Evolutionary conservation across 371 early-diverging fungal species (phyloP).

Genomic region (Mucor racemosus): DNA sequence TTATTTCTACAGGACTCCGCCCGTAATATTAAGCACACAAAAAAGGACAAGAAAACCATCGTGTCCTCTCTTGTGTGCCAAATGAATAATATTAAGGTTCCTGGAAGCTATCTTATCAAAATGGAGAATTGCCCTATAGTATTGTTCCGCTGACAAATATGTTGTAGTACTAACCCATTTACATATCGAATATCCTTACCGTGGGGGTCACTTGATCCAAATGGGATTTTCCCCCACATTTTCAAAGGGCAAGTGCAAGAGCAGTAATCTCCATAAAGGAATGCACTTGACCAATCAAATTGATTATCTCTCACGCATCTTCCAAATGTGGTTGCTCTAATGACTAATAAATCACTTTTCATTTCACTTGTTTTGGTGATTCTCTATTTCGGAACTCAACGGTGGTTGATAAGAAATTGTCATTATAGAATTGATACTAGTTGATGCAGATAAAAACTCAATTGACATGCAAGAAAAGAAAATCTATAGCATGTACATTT

Average conservation of each 20-base stretch:
- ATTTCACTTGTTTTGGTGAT: constrained; percentile 12
- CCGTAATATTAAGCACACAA: background rate
- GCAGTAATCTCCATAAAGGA: background rate
- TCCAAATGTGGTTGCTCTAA: constrained; percentile 3
- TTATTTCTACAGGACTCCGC: constrained; percentile 12
- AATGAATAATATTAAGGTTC: background rate
- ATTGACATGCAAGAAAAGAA: too few species aligned
- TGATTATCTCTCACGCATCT: constrained; percentile 21
- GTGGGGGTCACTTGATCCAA: constrained; percentile 12
- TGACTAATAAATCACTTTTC: constrained; percentile 9
- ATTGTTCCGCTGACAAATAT: constrained; percentile 32
- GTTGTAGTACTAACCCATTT: constrained; percentile 23
- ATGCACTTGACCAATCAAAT: constrained; percentile 14
- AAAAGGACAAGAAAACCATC: constrained; percentile 24
- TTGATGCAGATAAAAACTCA: too few species aligned
- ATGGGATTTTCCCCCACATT: constrained; percentile 9
- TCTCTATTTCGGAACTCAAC: background rate
- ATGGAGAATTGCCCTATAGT: constrained; percentile 15
- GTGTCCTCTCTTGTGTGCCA: background rate
- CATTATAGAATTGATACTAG: background rate
- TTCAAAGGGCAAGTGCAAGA: background rate
- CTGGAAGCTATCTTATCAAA: constrained; percentile 18
- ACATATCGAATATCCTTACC: background rate
- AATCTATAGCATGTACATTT: background rate
- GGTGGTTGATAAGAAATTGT: background rate